These are phyloP conservation scores for Mycena olivaceomarginata DNA, from an alignment of 768 basidiomycete genomes.

Conservation along the genomic window DNA sequence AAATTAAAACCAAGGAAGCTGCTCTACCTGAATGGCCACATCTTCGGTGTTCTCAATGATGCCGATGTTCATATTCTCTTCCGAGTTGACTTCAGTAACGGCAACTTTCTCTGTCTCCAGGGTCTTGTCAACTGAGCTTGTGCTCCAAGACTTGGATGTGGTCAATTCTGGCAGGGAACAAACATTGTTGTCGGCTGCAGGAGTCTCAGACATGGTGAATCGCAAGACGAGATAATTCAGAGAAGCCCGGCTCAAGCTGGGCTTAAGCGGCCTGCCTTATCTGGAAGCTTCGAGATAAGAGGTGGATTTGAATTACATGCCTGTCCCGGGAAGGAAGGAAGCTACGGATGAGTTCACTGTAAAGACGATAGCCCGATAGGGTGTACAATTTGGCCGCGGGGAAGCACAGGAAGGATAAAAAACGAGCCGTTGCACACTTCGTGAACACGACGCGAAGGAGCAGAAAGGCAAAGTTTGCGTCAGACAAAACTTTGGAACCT, in stretches of 20 bases:
- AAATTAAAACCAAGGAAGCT: not conserved
- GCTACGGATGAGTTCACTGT: not conserved
- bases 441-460: too few species aligned
- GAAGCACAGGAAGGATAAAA: too few species aligned
- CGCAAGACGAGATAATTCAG: not conserved
- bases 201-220: conserved; percentile 30
- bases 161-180: conserved; percentile 27
- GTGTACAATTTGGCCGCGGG: not conserved
- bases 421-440: too few species aligned
- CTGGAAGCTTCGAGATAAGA: conserved; percentile 23
- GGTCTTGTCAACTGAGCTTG: conserved; percentile 25
- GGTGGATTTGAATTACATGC: not conserved
- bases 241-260: not conserved
- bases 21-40: too few species aligned
- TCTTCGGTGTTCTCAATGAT: conserved; percentile 65
- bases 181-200: conserved; percentile 3
- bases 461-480: too few species aligned
- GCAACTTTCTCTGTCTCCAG: conserved; percentile 26
- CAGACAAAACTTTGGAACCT: too few species aligned
- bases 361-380: not conserved
- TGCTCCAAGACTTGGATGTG: conserved; percentile 30
- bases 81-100: conserved; percentile 36
- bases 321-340: not conserved
- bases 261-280: conserved; percentile 9
- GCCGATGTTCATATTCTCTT: conserved; percentile 3